Evolutionary conservation across 2,329 filamentous ascomycete species (phyloP), one percentile per base, ranked within the genome.

Genomic region (Capronia americana): DNA sequence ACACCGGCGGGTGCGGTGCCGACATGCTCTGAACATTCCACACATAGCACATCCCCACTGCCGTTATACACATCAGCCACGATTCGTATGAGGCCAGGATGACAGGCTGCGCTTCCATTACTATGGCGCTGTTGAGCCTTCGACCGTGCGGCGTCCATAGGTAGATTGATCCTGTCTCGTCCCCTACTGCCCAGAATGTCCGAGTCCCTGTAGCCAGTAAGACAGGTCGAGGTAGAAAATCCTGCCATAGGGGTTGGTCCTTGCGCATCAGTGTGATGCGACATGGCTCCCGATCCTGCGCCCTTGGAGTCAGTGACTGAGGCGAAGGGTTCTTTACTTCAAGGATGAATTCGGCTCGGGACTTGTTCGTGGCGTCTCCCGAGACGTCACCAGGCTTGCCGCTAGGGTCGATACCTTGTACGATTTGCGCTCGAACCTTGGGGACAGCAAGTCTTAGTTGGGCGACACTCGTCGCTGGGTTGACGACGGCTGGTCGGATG

Each of bases 61-160:
- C 90, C 3, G 92, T 94, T 69, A 99, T 90, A 75, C 91, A 94
- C 58, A 99, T 84, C 4, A 99, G 81, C 91, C 92, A 98, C 80
- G 91, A 91, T 11, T 91, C 92, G 63, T 93, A 88, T 73, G 91
- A 94, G 76, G 98, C 95, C 28, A 99, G 84, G 64, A 99, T 95
- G 34, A 98, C 93, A 0, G 95, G 92, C 73, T 98, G 93, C 1
- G 94, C 89, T 79, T 99, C 95, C 17, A 98, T 81, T 5, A 97
- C 86, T 70, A 97, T 85, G 4, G 93, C 89, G 74, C 92, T 97
- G 63, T 96, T 83, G 24, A 97, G 83, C 60, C 96, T 87, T 68
- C 96, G 88, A 12, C 95, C 95, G 14, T 93, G 92, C 1, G 94
- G 92, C 1, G 93, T 94, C 93, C 95, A 99, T 8, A 92, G 86